These are phyloP conservation scores for Phytophthora europaea DNA, from an alignment of 352 stramenopile species.

Conservation along the genomic window DNA sequence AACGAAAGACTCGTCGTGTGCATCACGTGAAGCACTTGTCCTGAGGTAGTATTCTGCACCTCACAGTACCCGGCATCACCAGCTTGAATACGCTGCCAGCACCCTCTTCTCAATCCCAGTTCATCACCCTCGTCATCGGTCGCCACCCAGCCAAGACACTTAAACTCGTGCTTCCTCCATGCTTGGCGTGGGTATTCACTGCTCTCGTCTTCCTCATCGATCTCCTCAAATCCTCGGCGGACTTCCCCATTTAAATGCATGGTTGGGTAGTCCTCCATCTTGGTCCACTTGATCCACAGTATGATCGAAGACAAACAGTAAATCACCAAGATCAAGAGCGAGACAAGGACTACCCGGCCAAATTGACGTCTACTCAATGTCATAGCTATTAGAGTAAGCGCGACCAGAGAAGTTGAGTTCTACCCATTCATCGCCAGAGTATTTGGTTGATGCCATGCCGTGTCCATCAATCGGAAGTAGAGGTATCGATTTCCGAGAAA, in stretches of 20 bases:
- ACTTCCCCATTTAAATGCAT: slow-evolving; percentile 1
- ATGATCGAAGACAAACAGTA: slow-evolving; percentile 40
- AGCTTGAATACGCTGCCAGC: slow-evolving; percentile 68
- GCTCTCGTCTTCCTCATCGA: slow-evolving; percentile 4
- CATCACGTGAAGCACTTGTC: slow-evolving; percentile 70
- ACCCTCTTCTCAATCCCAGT: slow-evolving; percentile 57
- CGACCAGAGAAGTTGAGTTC: not conserved
- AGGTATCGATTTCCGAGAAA: no score
- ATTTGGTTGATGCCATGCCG: no score
- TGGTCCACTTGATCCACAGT: slow-evolving; percentile 44
- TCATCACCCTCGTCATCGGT: slow-evolving; percentile 63
- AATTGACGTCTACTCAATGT: slow-evolving; percentile 7
- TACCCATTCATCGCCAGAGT: not conserved
- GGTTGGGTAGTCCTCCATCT: slow-evolving; percentile 24
- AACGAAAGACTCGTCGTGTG: slow-evolving; percentile 69
- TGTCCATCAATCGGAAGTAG: no score
- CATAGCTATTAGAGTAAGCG: not conserved
- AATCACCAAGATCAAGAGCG: slow-evolving; percentile 23
- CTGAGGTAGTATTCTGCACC: slow-evolving; percentile 61
- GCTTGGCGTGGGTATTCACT: slow-evolving; percentile 22
- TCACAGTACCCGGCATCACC: slow-evolving; percentile 75
- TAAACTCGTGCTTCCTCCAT: slow-evolving; percentile 58
- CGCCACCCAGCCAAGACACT: slow-evolving; percentile 74
- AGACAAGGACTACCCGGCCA: slow-evolving; percentile 17
- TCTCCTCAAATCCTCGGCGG: not conserved